Conservation (phyloP, 2,329 filamentous ascomycete genomes). For the Colletotrichum echinochloae region DNA sequence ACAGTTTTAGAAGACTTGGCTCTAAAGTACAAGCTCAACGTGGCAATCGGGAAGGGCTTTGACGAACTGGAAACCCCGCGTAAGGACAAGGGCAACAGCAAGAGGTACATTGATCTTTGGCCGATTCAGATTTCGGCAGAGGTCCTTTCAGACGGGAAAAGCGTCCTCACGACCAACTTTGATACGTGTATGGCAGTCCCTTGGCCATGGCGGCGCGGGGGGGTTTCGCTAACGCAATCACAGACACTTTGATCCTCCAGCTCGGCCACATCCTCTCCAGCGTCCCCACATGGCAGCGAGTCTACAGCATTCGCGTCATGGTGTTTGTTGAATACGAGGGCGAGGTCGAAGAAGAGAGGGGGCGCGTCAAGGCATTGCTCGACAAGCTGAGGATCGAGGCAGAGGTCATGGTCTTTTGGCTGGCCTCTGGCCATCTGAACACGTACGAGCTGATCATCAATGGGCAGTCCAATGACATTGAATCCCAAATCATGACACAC, state of each 20-base stretch:
- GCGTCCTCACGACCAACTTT: constrained; percentile 86
- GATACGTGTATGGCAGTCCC: constrained; percentile 76
- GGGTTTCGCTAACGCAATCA: constrained; percentile 6
- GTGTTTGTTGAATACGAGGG: constrained; percentile 92
- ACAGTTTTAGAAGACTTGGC: constrained; percentile 87
- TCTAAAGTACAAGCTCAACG: constrained; percentile 82
- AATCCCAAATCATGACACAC: constrained; percentile 70
- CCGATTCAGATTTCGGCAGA: constrained; percentile 95
- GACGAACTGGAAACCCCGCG: constrained; percentile 79
- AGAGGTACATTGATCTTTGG: constrained; percentile 89
- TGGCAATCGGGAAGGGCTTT: constrained; percentile 86
- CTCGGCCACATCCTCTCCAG: constrained; percentile 87
- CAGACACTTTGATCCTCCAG: constrained; percentile 83
- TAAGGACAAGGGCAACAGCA: constrained; percentile 66
- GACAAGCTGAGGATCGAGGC: constrained; percentile 87
- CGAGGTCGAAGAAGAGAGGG: constrained; percentile 83
- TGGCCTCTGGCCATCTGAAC: constrained; percentile 77
- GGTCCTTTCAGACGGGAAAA: constrained; percentile 74
- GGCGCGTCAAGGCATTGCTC: constrained; percentile 77
- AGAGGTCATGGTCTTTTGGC: constrained; percentile 82
- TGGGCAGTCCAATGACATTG: constrained; percentile 61
- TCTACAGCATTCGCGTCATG: constrained; percentile 79
- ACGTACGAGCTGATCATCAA: constrained; percentile 86
- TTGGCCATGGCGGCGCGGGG: neutral
- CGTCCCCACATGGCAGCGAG: constrained; percentile 82